A percentile compares a stretch with the other conserved stretches of the same genome.
phyloP scores from a whole-genome alignment of 106 monocot genomes.

The Apostasia shenzhenica region DNA sequence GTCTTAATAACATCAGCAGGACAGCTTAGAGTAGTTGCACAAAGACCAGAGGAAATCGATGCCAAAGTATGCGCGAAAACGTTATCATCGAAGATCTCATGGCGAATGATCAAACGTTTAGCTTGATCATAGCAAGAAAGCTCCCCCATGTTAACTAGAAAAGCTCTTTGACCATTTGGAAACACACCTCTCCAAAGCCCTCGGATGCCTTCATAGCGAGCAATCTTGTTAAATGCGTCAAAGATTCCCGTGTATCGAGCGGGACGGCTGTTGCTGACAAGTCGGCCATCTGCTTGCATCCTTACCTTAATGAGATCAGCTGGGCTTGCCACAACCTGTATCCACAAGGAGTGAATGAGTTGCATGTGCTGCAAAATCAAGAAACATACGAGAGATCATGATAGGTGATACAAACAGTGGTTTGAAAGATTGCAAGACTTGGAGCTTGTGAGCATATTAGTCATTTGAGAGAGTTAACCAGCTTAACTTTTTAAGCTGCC shows the following conservation, averaged over 20 bases:
- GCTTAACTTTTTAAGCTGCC: no score
- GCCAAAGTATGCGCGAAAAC: conserved; percentile 66
- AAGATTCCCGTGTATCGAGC: conserved; percentile 47
- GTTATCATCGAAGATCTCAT: conserved; percentile 53
- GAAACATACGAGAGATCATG: neutral
- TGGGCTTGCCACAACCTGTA: conserved; percentile 70
- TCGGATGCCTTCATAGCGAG: conserved; percentile 41
- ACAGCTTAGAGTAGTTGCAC: conserved; percentile 68
- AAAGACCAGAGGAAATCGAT: conserved; percentile 78
- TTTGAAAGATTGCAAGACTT: no score
- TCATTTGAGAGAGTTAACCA: no score
- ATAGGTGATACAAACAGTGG: no score
- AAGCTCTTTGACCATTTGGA: conserved; percentile 84
- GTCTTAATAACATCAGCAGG: conserved; percentile 92
- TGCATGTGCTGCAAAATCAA: neutral
- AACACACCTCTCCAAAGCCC: conserved; percentile 78
- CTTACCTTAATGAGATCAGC: conserved; percentile 92
- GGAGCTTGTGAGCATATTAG: no score
- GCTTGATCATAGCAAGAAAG: conserved; percentile 88
- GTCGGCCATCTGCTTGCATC: conserved; percentile 77
- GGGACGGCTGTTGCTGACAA: conserved; percentile 29
- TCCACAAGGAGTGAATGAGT: neutral
- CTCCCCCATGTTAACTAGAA: conserved; percentile 95
- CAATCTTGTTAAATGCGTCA: conserved; percentile 69
- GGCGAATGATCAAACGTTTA: conserved; percentile 54